Conservation (phyloP, 2,329 filamentous ascomycete genomes). For the Lachnellula cervina region DNA sequence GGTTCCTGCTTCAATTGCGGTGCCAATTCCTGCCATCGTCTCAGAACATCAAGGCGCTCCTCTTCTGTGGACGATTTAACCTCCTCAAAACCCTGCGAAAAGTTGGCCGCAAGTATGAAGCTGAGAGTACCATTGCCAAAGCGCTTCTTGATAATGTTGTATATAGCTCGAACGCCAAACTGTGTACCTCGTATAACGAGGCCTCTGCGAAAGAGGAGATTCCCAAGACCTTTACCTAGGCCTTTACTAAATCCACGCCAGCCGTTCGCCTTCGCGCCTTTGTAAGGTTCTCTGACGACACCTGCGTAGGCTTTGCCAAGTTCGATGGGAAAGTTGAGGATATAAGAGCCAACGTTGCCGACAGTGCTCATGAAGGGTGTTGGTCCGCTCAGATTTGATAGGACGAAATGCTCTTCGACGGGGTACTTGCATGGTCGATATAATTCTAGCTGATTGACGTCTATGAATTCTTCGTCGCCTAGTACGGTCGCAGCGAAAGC, state of each 20-base stretch:
- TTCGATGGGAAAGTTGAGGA: slow-evolving; percentile 13
- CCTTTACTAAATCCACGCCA: slow-evolving; percentile 14
- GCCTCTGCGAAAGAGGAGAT: slow-evolving; percentile 13
- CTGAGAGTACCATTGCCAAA: slow-evolving; percentile 24
- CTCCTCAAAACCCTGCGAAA: slow-evolving; percentile 26
- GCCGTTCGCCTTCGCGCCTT: slow-evolving; percentile 10
- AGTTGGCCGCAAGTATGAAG: slow-evolving; percentile 28
- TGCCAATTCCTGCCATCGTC: slow-evolving; percentile 21
- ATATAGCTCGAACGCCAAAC: slow-evolving; percentile 23
- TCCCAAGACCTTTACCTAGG: slow-evolving; percentile 10
- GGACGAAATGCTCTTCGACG: slow-evolving; percentile 10
- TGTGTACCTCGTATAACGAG: slow-evolving; percentile 12
- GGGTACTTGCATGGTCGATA: slow-evolving; percentile 15
- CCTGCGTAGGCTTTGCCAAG: slow-evolving; percentile 13
- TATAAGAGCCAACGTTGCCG: slow-evolving; percentile 14
- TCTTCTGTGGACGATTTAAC: slow-evolving; percentile 20
- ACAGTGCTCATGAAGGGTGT: slow-evolving; percentile 16
- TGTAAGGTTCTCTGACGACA: slow-evolving; percentile 14
- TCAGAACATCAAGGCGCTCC: slow-evolving; percentile 23
- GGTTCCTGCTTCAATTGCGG: slow-evolving; percentile 13
- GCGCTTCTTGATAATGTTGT: slow-evolving; percentile 22
- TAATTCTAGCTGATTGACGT: slow-evolving; percentile 9
- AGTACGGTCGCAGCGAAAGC: slow-evolving; percentile 60
- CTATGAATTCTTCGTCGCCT: not conserved
- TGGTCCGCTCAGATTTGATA: slow-evolving; percentile 13